A percentile compares a stretch with the other conserved stretches of the same genome.
Conservation (phyloP, 148 eudicot species). For the Nyssa sinensis region DNA sequence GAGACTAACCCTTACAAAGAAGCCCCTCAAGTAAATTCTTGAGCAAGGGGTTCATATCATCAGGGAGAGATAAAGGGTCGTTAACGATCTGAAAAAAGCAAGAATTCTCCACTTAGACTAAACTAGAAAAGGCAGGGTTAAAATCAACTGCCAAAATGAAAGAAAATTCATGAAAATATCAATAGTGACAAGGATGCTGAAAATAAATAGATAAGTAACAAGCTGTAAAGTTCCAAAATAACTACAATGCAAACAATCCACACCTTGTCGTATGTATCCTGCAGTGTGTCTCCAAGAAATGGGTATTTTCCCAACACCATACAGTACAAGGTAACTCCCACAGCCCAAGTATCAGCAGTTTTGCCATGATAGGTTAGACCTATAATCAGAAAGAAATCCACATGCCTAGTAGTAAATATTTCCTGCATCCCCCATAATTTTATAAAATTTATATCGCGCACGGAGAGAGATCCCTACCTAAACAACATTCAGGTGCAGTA, state of each 20-base stretch:
- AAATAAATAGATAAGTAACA: not conserved
- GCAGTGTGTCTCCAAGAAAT: conserved; percentile 92
- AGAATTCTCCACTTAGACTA: conserved; percentile 12
- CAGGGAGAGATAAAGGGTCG: conserved; percentile 61
- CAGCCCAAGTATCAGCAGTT: conserved; percentile 98
- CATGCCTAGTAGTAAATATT: not conserved
- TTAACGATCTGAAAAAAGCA: conserved; percentile 68
- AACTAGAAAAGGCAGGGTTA: not conserved
- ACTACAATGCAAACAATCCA: conserved; percentile 8
- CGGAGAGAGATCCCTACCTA: conserved; percentile 47
- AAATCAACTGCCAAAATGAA: not conserved
- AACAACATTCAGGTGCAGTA: conserved; percentile 97
- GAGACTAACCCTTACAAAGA: conserved; percentile 84
- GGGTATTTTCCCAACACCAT: conserved; percentile 83
- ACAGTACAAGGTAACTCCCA: conserved; percentile 85
- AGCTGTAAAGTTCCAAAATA: not conserved
- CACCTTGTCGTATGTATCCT: conserved; percentile 96
- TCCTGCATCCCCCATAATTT: not conserved
- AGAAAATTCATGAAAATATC: not conserved
- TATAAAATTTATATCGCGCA: not conserved
- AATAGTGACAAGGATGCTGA: not conserved
- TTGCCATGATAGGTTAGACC: conserved; percentile 82
- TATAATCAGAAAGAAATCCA: conserved; percentile 24
- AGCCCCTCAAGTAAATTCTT: conserved; percentile 77
- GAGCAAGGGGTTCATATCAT: conserved; percentile 53